Percentiles rank a stretch among this genome's conserved stretches.
phyloP scores from a whole-genome alignment of 108 stramenopile species.

The Cyclostephanos invisitatus region DNA sequence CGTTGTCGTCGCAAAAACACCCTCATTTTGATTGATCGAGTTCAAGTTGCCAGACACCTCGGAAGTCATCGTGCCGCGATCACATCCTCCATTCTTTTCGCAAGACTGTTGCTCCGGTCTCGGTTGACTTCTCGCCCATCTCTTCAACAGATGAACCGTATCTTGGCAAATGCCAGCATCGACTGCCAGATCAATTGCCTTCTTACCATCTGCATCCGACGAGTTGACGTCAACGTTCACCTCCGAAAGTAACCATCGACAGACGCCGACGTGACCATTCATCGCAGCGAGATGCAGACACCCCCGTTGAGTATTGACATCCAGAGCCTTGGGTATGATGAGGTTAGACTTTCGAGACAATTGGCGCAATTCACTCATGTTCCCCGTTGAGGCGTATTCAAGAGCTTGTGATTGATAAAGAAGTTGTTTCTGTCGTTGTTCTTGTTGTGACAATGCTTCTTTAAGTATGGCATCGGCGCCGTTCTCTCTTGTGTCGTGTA shows the following conservation, averaged over 20 bases:
- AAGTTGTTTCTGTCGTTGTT: neutral
- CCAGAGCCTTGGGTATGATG: constrained; percentile 48
- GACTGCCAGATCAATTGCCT: constrained; percentile 43
- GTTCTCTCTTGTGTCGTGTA: neutral
- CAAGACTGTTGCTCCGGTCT: neutral
- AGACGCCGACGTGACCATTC: constrained; percentile 50
- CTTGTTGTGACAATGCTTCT: neutral
- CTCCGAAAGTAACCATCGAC: constrained; percentile 68
- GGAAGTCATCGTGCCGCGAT: neutral
- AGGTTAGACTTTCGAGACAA: constrained; percentile 47
- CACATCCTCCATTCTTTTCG: neutral
- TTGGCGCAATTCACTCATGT: constrained; percentile 44
- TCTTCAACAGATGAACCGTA: constrained; percentile 16
- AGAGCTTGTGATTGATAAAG: constrained; percentile 38
- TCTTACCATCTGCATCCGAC: constrained; percentile 44
- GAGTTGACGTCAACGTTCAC: constrained; percentile 25
- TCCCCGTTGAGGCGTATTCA: constrained; percentile 42
- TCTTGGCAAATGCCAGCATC: constrained; percentile 17
- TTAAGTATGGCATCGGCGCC: neutral
- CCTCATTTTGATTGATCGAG: neutral
- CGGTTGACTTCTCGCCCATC: constrained; percentile 17
- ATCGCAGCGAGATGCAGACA: constrained; percentile 69
- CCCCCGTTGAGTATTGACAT: constrained; percentile 31
- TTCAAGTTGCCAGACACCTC: neutral
- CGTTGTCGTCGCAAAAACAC: neutral